Base-by-base conservation (phyloP, 306 rosid genomes). In the Sesbania bispinosa region DNA sequence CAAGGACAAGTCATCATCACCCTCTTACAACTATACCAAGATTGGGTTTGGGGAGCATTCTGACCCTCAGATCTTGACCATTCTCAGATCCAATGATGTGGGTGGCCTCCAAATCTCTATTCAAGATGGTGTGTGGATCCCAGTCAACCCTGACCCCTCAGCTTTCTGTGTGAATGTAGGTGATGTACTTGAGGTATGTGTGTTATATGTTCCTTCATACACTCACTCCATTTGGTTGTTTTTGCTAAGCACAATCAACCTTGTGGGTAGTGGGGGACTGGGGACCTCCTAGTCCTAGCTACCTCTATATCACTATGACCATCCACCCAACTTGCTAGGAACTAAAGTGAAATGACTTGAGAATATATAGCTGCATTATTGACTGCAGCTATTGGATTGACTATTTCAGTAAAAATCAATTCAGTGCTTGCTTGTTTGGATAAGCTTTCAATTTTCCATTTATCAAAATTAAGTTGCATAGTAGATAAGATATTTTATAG, bases 61-160 rank as follows among this genome's bases (percentile, higher is more conserved):
- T 70, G 97, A 92, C 88, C 97, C 97, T 80, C 97, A 92, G 86
- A 87, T 92, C 75, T 13, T 89, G 55, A 89, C 96, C 41, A 70
- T 92, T 1, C 78, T 92, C 5, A 63, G 87, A 89, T 92, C 97
- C 71, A 89, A 92, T 83, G 92, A 92, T 16, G 97, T 87, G 5
- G 32, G 51, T 24, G 97, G 97, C 72, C 96, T 92, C 53, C 96
- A 92, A 70, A 89, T 92, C 41, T 87, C 87, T 5, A 78, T 74
- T 7, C 77, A 75, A 27, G 53, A 83, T 45, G 90, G 90, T 4
- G 63, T 84, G 4, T 92, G 97, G 96, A 67, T 87, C 89, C 86
- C 97, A 0, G 88, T 86, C 21, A 36, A 84, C 1, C 85, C 96
- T 51, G 97, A 92, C 77, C 93, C 96, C 38, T 53, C 77, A 0